A percentile compares a stretch with the other conserved stretches of the same genome.
Evolutionary conservation across 192 early-diverging fungal species (phyloP).

Genomic region (Funneliformis geosporum): DNA sequence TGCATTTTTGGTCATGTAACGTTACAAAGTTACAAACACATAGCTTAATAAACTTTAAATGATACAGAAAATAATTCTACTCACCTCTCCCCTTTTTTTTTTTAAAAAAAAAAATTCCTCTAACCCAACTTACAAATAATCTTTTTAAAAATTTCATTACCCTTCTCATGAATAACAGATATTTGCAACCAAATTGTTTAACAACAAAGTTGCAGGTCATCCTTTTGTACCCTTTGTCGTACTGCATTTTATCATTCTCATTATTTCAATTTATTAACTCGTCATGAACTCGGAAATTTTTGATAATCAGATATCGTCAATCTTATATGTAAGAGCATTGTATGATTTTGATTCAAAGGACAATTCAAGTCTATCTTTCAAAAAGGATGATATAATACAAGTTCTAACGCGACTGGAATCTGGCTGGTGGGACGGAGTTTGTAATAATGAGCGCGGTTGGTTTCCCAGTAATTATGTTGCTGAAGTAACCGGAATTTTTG

Average conservation of each 20-base stretch:
- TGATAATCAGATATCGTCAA: background rate
- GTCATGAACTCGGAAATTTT: background rate
- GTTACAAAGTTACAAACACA: too few species aligned
- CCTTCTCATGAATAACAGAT: background rate
- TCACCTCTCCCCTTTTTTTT: too few species aligned
- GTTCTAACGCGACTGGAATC: conserved; percentile 86
- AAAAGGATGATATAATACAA: conserved; percentile 84
- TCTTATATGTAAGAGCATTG: conserved; percentile 57
- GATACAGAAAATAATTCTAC: too few species aligned
- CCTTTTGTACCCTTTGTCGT: background rate
- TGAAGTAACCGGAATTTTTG: background rate
- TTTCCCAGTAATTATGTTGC: conserved; percentile 81
- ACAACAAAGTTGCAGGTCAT: background rate
- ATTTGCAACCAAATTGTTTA: background rate
- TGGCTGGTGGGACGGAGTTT: conserved; percentile 98
- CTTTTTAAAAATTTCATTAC: too few species aligned
- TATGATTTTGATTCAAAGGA: conserved; percentile 86
- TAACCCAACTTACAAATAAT: too few species aligned
- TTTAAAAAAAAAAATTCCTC: too few species aligned
- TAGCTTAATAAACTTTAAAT: background rate
- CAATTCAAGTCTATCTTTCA: conserved; percentile 77
- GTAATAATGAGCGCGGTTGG: conserved; percentile 79
- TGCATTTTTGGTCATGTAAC: background rate
- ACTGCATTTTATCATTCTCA: background rate
- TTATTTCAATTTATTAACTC: background rate